Conservation (phyloP, 164 flowering plant species). For the Stephania yunnanensis region DNA sequence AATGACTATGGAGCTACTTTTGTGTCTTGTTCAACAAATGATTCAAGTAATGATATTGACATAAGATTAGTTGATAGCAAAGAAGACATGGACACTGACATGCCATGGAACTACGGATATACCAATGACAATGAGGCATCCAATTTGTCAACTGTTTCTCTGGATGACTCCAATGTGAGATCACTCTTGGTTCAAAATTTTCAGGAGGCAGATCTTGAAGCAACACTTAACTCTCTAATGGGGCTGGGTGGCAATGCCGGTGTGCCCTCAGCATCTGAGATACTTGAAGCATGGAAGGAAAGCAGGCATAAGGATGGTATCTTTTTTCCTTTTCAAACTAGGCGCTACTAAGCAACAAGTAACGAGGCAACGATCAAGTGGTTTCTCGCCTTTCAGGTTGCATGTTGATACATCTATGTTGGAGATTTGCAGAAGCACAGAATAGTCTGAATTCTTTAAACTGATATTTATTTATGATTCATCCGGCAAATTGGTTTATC, state of each 20-base stretch:
- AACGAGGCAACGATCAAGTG: too few relatives aligned
- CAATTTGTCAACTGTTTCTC: neutral
- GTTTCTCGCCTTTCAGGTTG: too few relatives aligned
- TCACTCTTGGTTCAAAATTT: neutral
- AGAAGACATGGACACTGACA: neutral
- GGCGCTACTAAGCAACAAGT: slow-evolving; percentile 5
- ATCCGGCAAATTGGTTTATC: too few relatives aligned
- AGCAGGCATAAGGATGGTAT: slow-evolving; percentile 40
- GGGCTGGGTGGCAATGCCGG: neutral
- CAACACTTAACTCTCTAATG: slow-evolving; percentile 13
- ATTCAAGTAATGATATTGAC: neutral
- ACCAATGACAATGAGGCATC: neutral
- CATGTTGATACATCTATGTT: too few relatives aligned
- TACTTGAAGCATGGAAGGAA: slow-evolving; percentile 39
- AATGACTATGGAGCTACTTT: neutral
- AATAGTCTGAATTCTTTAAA: too few relatives aligned
- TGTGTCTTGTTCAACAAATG: neutral
- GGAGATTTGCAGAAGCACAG: too few relatives aligned
- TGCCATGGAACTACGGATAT: neutral
- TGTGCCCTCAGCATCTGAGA: slow-evolving; percentile 12
- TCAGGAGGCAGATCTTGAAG: slow-evolving; percentile 6
- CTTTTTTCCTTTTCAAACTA: slow-evolving; percentile 20
- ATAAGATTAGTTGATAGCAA: neutral
- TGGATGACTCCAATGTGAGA: neutral
- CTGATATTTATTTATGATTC: too few relatives aligned